A percentile compares a stretch with the other conserved stretches of the same genome.
Evolutionary conservation across 257 asterid genomes (phyloP).

Genomic region (Fraxinus excelsior): DNA sequence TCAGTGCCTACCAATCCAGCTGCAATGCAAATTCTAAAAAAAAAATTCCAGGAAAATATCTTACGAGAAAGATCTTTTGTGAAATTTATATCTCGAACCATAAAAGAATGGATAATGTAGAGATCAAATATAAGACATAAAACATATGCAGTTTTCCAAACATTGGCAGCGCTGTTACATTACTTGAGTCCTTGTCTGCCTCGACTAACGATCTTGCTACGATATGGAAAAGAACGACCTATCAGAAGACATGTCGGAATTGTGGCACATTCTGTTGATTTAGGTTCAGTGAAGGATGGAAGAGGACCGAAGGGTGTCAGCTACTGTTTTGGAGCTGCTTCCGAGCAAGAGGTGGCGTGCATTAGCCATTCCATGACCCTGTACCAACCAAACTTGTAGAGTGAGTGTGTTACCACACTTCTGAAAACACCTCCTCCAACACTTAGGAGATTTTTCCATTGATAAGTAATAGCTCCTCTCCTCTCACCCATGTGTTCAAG

Average conservation of each 20-base stretch:
- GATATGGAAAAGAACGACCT: constrained; percentile 48
- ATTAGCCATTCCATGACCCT: too few species aligned
- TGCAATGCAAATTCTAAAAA: constrained; percentile 21
- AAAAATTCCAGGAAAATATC: constrained; percentile 31
- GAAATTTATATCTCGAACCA: constrained; percentile 26
- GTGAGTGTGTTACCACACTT: too few species aligned
- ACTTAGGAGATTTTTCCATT: too few species aligned
- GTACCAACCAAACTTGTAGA: too few species aligned
- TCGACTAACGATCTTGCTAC: not conserved
- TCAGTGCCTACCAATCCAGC: constrained; percentile 12
- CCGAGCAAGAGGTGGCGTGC: too few species aligned
- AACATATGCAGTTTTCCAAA: not conserved
- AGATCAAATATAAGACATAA: constrained; percentile 10
- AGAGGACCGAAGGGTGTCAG: too few species aligned
- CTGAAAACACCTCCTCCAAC: too few species aligned
- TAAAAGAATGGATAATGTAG: constrained; percentile 32
- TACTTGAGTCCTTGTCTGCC: not conserved
- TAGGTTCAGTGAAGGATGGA: too few species aligned
- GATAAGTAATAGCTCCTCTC: too few species aligned
- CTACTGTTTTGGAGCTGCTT: too few species aligned
- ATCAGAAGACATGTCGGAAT: constrained; percentile 47
- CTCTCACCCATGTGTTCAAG: too few species aligned
- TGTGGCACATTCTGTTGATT: constrained; percentile 41
- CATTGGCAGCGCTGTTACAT: not conserved
- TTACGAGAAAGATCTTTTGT: constrained; percentile 26